Base-by-base conservation (phyloP, 2,329 filamentous ascomycete species). In the Monilinia laxa region DNA sequence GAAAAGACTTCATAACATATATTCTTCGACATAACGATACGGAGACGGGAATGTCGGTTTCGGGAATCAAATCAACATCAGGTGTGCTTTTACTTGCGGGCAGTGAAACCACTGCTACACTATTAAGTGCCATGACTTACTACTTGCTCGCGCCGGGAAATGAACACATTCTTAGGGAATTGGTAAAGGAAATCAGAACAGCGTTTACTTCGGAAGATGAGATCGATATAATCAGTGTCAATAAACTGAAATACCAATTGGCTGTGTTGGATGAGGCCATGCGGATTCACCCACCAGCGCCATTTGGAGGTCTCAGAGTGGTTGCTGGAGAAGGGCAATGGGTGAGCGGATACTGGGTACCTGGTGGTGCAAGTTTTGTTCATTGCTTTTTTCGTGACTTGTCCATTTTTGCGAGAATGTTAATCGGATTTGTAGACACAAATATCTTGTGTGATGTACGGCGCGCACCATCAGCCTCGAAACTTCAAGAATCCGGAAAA, bases 171-270 rank as follows among this genome's bases (percentile, higher is more conserved):
- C 20, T 78, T 5, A 53, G 73, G 68, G 78, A 70, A 35, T 55
- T 82, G 12, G 71, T 70, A 0, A n/a, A 74, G 0, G 82, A 84
- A 71, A 74, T 83, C 0, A 79, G 80, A 0, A 70, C 73, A 0
- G 42, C 74, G 0, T 83, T 82, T 64, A 64, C 67, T 1, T 69
- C 57, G 0, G 74, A 78, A 38, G 73, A 76, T 0, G 79, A 82
- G 4, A 82, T 84, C 58, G 77, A 72, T 31, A 66, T 80, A 18
- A 25, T 42, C 5, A 62, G 55, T 38, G 45, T 56, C n/a, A 67
- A 40, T 18, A 47, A 64, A 45, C 35, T 68, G 9, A 47, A 31
- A 25, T 68, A 68, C 28, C 47, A 57, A 25, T 16, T 51, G 20
- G 64, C 64, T 3, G 52, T 57, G 28, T 31, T 68, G 18, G 58